Conservation (phyloP, 805 yeast genomes). For the Pichia gijzeniarum region DNA sequence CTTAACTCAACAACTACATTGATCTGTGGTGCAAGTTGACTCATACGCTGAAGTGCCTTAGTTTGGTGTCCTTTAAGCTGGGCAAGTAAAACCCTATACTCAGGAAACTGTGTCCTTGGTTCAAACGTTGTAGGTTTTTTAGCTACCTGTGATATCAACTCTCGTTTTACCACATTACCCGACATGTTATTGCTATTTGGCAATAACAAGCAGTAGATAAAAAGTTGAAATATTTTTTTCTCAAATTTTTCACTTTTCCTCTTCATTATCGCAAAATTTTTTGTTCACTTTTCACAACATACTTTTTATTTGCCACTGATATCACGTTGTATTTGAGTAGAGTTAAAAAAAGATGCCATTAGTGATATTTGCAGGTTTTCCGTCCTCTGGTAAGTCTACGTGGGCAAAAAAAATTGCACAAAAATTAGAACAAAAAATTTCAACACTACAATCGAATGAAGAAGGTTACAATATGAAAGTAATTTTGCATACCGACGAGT, state of each 20-base stretch:
- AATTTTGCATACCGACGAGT: slow-evolving; percentile 69
- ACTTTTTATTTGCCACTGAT: no score
- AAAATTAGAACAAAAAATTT: slow-evolving; percentile 42
- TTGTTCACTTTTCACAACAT: no score
- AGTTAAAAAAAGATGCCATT: slow-evolving; percentile 84
- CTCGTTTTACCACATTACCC: background rate
- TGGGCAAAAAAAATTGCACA: slow-evolving; percentile 53
- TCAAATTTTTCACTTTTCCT: no score
- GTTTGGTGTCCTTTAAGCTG: slow-evolving; percentile 91
- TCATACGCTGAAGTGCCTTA: slow-evolving; percentile 63
- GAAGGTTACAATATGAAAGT: slow-evolving; percentile 55
- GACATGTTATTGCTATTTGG: no score
- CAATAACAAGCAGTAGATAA: no score
- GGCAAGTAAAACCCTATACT: slow-evolving; percentile 59
- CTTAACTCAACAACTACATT: slow-evolving; percentile 80
- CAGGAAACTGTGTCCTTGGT: slow-evolving; percentile 72
- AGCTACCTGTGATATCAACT: background rate
- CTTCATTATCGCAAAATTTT: no score
- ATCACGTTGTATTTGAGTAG: no score
- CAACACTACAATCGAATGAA: slow-evolving; percentile 33
- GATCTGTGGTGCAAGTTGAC: slow-evolving; percentile 66
- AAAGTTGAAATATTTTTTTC: no score
- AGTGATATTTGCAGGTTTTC: slow-evolving; percentile 75
- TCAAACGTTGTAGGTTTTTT: slow-evolving; percentile 34
- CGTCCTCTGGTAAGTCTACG: slow-evolving; percentile 77